Conservation (phyloP, 768 basidiomycete genomes). For the Agaricus subrufescens region DNA sequence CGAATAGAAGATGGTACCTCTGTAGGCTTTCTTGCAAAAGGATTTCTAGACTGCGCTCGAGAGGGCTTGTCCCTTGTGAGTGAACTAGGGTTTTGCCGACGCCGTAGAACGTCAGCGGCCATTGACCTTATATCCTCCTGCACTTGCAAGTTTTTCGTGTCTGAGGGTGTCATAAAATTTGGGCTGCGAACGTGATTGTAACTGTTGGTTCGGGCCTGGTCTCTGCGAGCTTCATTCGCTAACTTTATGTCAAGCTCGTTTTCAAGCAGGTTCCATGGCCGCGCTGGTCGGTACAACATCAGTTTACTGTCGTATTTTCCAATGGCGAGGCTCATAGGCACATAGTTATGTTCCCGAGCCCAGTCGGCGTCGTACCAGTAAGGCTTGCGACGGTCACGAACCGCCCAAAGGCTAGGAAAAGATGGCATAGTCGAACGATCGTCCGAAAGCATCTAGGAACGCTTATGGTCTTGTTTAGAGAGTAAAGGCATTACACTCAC, state of each 20-base stretch:
- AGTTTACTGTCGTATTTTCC: background rate
- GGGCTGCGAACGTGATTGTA: background rate
- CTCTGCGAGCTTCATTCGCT: background rate
- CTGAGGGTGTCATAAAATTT: background rate
- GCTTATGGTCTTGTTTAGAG: too few relatives aligned
- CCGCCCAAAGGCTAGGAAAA: too few relatives aligned
- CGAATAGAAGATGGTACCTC: background rate
- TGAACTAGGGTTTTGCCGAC: background rate
- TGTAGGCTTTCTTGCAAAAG: background rate
- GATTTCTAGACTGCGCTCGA: background rate
- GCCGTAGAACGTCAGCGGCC: conserved; percentile 2
- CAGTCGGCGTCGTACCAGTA: conserved; percentile 10
- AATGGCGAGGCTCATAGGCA: conserved; percentile 8
- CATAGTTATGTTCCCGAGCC: conserved; percentile 11
- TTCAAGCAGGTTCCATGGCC: background rate
- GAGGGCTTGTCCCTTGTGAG: background rate
- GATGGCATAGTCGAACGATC: too few relatives aligned
- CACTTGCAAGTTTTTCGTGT: background rate
- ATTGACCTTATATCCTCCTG: background rate
- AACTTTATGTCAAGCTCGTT: background rate
- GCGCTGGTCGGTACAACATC: conserved; percentile 7
- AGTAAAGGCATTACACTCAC: too few relatives aligned
- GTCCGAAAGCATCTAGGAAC: too few relatives aligned
- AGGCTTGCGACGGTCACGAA: background rate
- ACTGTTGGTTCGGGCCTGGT: background rate